These are phyloP conservation scores for Nakataea oryzae DNA, from an alignment of 2,329 filamentous ascomycete genomes.

Conservation along the genomic window DNA sequence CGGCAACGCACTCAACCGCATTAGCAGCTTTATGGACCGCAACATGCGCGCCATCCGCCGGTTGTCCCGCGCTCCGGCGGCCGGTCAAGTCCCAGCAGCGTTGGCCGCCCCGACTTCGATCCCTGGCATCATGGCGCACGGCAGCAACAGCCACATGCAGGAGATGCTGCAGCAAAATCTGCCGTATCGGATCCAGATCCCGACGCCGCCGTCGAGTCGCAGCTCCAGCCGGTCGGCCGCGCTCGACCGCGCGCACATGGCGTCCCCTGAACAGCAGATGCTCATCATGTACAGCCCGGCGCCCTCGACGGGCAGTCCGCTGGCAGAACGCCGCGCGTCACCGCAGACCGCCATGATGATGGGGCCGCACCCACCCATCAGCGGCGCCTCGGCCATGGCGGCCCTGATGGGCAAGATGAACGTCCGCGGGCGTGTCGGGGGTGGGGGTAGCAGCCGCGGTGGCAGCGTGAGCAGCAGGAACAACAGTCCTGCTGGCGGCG, in stretches of 20 bases:
- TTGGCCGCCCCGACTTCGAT: background rate
- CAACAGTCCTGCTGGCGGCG: background rate
- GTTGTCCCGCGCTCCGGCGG: constrained; percentile 11
- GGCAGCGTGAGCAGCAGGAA: background rate
- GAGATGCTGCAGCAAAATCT: background rate
- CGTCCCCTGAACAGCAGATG: background rate
- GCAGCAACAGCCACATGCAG: background rate
- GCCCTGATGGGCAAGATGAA: constrained; percentile 4
- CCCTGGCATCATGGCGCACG: background rate
- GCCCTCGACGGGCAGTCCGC: background rate
- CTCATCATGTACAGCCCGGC: background rate
- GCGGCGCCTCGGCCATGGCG: background rate
- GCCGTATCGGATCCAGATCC: background rate
- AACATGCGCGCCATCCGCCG: constrained; percentile 31
- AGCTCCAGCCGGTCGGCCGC: background rate
- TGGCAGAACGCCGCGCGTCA: background rate
- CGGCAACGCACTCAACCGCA: constrained; percentile 28
- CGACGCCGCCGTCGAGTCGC: constrained; percentile 1
- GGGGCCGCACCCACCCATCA: background rate
- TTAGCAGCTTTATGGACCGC: constrained; percentile 31
- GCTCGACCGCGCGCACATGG: background rate
- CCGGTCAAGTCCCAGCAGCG: background rate
- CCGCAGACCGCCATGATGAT: background rate
- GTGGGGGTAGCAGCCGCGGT: background rate
- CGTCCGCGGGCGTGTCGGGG: background rate